Evolutionary conservation across 2,329 filamentous ascomycete species (phyloP).

Genomic region (Aspergillus pseudotamarii): DNA sequence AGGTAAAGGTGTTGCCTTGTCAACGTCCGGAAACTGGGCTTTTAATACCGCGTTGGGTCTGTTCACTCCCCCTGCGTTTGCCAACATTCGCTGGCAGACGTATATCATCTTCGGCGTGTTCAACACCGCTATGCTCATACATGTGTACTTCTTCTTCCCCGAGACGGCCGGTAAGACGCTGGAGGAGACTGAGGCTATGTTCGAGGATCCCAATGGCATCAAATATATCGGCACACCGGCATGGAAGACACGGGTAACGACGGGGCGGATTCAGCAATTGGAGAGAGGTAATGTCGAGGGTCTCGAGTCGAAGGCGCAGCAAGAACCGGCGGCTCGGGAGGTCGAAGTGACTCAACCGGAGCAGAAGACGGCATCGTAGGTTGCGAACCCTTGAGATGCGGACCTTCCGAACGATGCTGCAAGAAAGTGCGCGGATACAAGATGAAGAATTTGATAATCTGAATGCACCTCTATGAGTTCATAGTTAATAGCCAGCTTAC

Average conservation of each 20-base stretch:
- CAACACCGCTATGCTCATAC: slow-evolving; percentile 65
- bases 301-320: slow-evolving; percentile 17
- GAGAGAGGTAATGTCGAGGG: slow-evolving; percentile 26
- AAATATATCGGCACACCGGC: slow-evolving; percentile 34
- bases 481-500: background rate
- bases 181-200: slow-evolving; percentile 76
- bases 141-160: slow-evolving; percentile 66
- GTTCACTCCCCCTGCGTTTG: slow-evolving; percentile 56
- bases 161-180: slow-evolving; percentile 73
- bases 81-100: slow-evolving; percentile 55
- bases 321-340: background rate
- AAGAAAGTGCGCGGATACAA: background rate
- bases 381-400: background rate
- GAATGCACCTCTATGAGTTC: background rate
- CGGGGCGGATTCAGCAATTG: slow-evolving; percentile 14
- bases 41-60: slow-evolving; percentile 52
- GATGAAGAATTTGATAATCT: background rate
- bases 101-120: slow-evolving; percentile 75
- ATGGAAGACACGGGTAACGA: slow-evolving; percentile 43
- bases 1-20: slow-evolving; percentile 62
- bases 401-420: background rate
- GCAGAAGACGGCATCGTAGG: background rate
- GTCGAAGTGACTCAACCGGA: background rate
- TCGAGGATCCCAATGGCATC: slow-evolving; percentile 45
- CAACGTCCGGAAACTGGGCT: slow-evolving; percentile 63